A percentile compares a stretch with the other conserved stretches of the same genome.
Evolutionary conservation across 345 rosid species (phyloP).

Genomic region (Excoecaria cochinchinensis): DNA sequence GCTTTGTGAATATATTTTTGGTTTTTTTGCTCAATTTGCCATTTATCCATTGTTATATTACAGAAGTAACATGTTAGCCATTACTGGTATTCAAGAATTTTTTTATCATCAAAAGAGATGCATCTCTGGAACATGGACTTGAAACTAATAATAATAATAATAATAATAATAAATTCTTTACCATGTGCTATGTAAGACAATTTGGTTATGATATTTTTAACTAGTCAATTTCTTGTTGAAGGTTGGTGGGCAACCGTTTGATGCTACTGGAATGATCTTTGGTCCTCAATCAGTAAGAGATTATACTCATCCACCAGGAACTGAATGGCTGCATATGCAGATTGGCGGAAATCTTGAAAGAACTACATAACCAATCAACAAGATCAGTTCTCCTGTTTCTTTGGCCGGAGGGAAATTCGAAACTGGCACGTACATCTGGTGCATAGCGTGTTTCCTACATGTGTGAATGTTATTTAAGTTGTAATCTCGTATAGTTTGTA

Average conservation of each 20-base stretch:
- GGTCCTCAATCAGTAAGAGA: slow-evolving; percentile 61
- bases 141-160: no score
- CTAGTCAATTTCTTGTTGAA: slow-evolving; percentile 22
- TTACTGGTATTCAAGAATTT: background rate
- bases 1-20: background rate
- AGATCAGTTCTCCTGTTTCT: slow-evolving; percentile 12
- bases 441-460: slow-evolving; percentile 9
- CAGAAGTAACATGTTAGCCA: background rate
- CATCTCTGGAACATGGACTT: background rate
- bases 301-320: slow-evolving; percentile 50
- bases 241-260: slow-evolving; percentile 54
- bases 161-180: no score
- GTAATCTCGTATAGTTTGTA: slow-evolving; percentile 28
- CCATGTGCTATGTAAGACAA: background rate
- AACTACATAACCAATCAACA: slow-evolving; percentile 34
- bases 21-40: background rate
- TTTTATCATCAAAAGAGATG: background rate
- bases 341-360: slow-evolving; percentile 60
- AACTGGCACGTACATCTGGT: slow-evolving; percentile 5
- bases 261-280: slow-evolving; percentile 54
- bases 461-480: slow-evolving; percentile 13
- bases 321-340: slow-evolving; percentile 89
- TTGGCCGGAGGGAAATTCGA: slow-evolving; percentile 11
- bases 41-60: background rate
- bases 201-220: background rate